Conservation (phyloP, 208 protist genomes). For the Leishmania martiniquensis region DNA sequence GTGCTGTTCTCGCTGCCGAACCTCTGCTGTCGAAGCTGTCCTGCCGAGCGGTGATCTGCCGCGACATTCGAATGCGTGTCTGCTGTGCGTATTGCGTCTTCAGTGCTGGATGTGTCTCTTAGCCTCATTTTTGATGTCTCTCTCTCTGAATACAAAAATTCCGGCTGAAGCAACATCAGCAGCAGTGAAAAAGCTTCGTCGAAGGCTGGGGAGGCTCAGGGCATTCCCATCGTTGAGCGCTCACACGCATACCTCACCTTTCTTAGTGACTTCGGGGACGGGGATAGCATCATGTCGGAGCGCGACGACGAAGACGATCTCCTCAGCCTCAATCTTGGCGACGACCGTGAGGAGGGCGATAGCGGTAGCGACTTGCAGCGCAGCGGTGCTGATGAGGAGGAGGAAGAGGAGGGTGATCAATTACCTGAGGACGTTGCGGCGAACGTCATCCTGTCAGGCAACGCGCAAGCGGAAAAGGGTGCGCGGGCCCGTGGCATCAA, state of each 20-base stretch:
- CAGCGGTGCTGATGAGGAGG: constrained; percentile 36
- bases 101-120: neutral
- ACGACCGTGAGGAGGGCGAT: constrained; percentile 39
- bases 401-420: constrained; percentile 38
- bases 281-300: constrained; percentile 37
- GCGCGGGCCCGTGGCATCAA: constrained; percentile 40
- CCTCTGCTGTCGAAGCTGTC: neutral
- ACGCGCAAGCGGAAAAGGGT: constrained; percentile 44
- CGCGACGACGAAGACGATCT: constrained; percentile 60
- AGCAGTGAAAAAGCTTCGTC: neutral
- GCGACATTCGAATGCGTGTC: neutral
- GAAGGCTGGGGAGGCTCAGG: neutral
- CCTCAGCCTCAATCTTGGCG: constrained; percentile 61
- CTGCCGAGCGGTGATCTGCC: neutral
- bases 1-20: too few species aligned
- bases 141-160: neutral
- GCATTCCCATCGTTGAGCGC: neutral
- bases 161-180: neutral
- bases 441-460: constrained; percentile 61
- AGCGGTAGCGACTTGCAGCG: constrained; percentile 13
- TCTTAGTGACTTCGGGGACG: neutral
- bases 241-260: neutral
- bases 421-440: constrained; percentile 54
- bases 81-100: neutral
- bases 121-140: neutral